Conservation (phyloP, 345 rosid species). For the Gossypium stocksii region DNA sequence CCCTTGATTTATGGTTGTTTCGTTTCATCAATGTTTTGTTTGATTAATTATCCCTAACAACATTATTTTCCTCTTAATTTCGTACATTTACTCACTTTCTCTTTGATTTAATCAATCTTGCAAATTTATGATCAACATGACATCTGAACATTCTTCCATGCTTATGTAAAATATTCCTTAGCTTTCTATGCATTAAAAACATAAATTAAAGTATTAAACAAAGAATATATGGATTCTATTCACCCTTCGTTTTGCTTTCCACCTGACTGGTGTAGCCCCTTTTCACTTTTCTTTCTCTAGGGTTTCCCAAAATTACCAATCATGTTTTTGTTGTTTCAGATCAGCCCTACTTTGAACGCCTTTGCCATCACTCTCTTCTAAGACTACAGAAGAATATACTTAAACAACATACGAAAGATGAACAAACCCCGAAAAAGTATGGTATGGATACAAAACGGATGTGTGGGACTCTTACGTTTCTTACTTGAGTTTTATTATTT, state of each 20-base stretch:
- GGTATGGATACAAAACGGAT: too few relatives aligned
- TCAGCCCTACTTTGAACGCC: constrained; percentile 19
- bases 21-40: neutral
- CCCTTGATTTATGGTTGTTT: neutral
- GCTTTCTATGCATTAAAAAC: neutral
- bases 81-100: neutral
- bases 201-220: too few relatives aligned
- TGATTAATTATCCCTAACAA: neutral
- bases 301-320: constrained; percentile 11
- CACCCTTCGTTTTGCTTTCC: constrained; percentile 32
- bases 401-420: too few relatives aligned
- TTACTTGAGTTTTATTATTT: too few relatives aligned
- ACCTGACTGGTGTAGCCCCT: neutral
- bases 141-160: too few relatives aligned
- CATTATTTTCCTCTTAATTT: neutral
- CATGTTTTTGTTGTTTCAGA: constrained; percentile 3
- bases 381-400: neutral
- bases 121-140: too few relatives aligned
- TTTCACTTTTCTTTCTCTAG: neutral
- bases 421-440: too few relatives aligned
- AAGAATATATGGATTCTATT: too few relatives aligned
- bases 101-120: neutral
- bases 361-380: neutral
- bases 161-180: neutral
- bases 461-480: too few relatives aligned